phyloP scores from a whole-genome alignment of 2,329 filamentous ascomycete genomes.

The Colletotrichum chlorophyti region DNA sequence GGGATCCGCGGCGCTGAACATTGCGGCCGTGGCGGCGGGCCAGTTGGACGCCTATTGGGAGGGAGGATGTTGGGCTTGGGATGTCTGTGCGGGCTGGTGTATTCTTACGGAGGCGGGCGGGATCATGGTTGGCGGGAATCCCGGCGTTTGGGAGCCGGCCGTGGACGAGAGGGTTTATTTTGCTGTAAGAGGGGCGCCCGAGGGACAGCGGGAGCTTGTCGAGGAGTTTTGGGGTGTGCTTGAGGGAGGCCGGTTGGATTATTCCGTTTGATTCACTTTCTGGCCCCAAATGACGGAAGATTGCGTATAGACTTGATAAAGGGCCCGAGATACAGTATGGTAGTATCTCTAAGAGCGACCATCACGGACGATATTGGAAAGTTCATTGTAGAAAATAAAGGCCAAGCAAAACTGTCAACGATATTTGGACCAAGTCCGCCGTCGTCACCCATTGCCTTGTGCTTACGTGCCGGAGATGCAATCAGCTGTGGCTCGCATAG shows the following conservation, averaged over 20 bases:
- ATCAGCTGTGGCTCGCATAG: too few relatives aligned
- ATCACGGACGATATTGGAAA: too few relatives aligned
- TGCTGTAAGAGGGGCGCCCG: conserved; percentile 65
- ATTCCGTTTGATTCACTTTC: too few relatives aligned
- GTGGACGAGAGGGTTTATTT: conserved; percentile 68
- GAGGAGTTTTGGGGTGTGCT: conserved; percentile 70
- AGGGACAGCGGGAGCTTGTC: conserved; percentile 66
- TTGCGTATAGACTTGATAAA: neutral
- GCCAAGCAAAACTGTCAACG: too few relatives aligned
- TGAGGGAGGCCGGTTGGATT: conserved; percentile 60
- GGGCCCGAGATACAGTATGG: too few relatives aligned
- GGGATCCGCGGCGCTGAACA: conserved; percentile 77
- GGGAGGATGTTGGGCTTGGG: conserved; percentile 85
- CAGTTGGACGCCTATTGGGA: conserved; percentile 82
- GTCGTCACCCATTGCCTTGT: too few relatives aligned
- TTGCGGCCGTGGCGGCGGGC: conserved; percentile 75
- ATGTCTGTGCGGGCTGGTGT: conserved; percentile 83
- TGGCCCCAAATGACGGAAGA: neutral
- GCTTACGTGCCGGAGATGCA: too few relatives aligned
- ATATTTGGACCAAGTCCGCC: too few relatives aligned
- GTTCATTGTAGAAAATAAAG: too few relatives aligned
- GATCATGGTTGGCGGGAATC: conserved; percentile 74
- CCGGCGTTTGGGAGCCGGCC: conserved; percentile 71
- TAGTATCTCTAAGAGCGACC: too few relatives aligned
- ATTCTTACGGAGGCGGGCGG: conserved; percentile 79